These are phyloP conservation scores for Jaltomata sinuosa DNA, from an alignment of 257 asterid genomes.

Conservation along the genomic window DNA sequence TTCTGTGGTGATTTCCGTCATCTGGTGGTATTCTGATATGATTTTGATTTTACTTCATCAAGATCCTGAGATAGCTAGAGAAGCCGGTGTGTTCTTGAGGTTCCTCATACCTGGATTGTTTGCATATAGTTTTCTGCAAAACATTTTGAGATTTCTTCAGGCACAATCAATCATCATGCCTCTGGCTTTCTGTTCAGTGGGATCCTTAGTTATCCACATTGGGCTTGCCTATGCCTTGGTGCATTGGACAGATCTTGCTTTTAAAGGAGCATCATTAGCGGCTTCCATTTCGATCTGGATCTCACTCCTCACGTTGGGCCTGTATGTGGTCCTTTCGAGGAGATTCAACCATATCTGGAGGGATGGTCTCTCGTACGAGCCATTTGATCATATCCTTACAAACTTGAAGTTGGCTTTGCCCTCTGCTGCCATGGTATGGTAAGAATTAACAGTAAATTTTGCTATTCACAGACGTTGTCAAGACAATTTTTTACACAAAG, in stretches of 20 bases:
- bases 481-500: background rate
- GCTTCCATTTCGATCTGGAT: slow-evolving; percentile 62
- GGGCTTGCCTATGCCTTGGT: slow-evolving; percentile 44
- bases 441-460: slow-evolving; percentile 8
- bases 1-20: background rate
- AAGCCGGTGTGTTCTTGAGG: slow-evolving; percentile 48
- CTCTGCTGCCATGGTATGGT: slow-evolving; percentile 77
- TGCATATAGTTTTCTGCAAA: slow-evolving; percentile 54
- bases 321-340: slow-evolving; percentile 26
- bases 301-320: slow-evolving; percentile 30
- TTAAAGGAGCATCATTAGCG: slow-evolving; percentile 55
- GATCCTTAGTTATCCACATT: slow-evolving; percentile 40
- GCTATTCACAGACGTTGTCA: background rate
- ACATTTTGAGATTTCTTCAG: slow-evolving; percentile 61
- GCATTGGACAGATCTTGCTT: slow-evolving; percentile 32
- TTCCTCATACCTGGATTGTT: slow-evolving; percentile 63
- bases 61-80: background rate
- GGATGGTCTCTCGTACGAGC: slow-evolving; percentile 13
- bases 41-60: background rate
- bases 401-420: slow-evolving; percentile 51
- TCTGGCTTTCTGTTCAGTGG: slow-evolving; percentile 37
- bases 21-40: background rate
- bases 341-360: slow-evolving; percentile 39
- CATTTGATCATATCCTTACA: slow-evolving; percentile 5
- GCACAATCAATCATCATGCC: slow-evolving; percentile 50